Base-by-base conservation (phyloP, 345 rosid species). In the Murraya koenigii region DNA sequence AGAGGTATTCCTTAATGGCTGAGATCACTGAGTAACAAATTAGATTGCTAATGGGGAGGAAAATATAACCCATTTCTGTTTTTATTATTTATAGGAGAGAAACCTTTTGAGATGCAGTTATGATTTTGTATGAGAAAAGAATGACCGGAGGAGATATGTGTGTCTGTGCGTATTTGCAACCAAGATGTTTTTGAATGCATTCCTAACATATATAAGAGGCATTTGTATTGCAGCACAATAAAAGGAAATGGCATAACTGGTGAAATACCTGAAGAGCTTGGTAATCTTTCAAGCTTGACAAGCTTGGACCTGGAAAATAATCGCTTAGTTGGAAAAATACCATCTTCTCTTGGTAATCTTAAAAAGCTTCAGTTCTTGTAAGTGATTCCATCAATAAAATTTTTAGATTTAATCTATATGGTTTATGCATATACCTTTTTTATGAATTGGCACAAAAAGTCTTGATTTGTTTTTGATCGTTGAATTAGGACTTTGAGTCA, bases 181-280 rank as follows among this genome's bases (percentile, higher is more conserved):
- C 59, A 38, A 54, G 54, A 74, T 73, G 36, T 1, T 74, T 63
- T 8, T 67, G 13, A 25, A 38, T 74, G 61, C n/a, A 67, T 23
- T 15, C 32, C 75, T 75, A 35, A 65, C 47, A 36, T 49, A 0
- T 66, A 73, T 71, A 58, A 72, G 72, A 61, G 74, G 7, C 78
- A 67, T 79, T 80, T 36, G 30, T 79, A 66, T 60, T 76, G 82
- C 89, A 97, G 99, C 75, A 91, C 90, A n/a, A 74, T 94, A 88
- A 95, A 87, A 78, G 99, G 97, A 78, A 94, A 86, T 91, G 97
- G 94, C 78, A 88, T 97, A 77, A 85, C 79, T 32, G 99, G 99
- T 76, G 88, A 55, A 78, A 93, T 97, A 84, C 98, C 99, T n/a
- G 76, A 84, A 62, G 98, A 90, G 69, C 85, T 93, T 72, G 99